Evolutionary conservation across 805 yeast genomes (phyloP).

Genomic region (Candida fluviatilis): DNA sequence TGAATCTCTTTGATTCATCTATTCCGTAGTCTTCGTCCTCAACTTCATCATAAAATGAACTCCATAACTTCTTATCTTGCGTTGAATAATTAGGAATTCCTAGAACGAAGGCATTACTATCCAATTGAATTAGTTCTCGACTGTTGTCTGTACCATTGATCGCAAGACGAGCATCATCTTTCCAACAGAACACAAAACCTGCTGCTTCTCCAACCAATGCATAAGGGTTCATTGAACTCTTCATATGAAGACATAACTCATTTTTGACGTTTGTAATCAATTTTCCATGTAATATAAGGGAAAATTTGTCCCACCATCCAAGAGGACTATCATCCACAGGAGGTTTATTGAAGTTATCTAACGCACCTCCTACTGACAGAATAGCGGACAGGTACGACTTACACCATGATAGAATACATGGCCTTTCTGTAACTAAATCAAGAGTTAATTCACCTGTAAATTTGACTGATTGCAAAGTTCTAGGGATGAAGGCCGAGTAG

Average conservation of each 20-base stretch:
- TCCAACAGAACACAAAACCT: conserved; percentile 66
- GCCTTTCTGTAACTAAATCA: conserved; percentile 38
- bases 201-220: conserved; percentile 52
- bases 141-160: conserved; percentile 50
- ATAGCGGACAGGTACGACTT: conserved; percentile 59
- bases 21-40: conserved; percentile 15
- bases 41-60: conserved; percentile 26
- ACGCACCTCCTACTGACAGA: conserved; percentile 42
- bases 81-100: conserved; percentile 50
- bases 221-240: conserved; percentile 58
- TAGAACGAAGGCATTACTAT: conserved; percentile 53
- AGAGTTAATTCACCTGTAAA: conserved; percentile 48
- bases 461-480: conserved; percentile 64
- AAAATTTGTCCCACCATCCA: conserved; percentile 52
- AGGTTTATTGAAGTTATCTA: conserved; percentile 44
- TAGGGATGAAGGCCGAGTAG: conserved; percentile 53
- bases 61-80: conserved; percentile 34
- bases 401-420: conserved; percentile 60
- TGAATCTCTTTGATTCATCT: conserved; percentile 29
- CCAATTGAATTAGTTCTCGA: conserved; percentile 48
- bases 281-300: conserved; percentile 52
- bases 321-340: conserved; percentile 41
- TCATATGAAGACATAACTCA: conserved; percentile 60
- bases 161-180: conserved; percentile 45
- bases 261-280: conserved; percentile 44